Conservation (phyloP, 306 rosid species). For the Phaseolus lunatus region DNA sequence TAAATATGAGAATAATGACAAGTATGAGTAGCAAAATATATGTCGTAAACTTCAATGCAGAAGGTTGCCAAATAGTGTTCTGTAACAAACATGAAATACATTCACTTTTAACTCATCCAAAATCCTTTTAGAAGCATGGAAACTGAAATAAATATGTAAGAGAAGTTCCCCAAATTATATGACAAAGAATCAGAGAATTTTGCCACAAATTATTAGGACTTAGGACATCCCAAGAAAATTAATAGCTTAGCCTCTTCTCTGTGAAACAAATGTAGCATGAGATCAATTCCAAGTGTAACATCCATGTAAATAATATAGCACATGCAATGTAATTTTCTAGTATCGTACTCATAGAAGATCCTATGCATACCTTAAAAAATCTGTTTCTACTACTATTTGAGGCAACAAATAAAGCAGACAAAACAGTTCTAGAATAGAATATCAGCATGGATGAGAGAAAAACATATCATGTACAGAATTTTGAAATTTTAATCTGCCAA, state of each 20-base stretch:
- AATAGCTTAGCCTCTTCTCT: constrained; percentile 8
- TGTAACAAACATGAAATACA: not conserved
- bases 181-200: not conserved
- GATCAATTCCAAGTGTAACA: constrained; percentile 25
- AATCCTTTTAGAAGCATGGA: constrained; percentile 7
- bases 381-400: not conserved
- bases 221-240: not conserved
- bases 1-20: constrained; percentile 5
- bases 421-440: not conserved
- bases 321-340: not conserved
- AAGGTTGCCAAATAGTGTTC: constrained; percentile 10
- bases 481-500: constrained; percentile 1
- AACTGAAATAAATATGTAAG: constrained; percentile 13
- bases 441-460: constrained; percentile 25
- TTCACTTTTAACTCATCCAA: constrained; percentile 26
- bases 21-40: constrained; percentile 8
- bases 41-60: not conserved
- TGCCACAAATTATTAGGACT: not conserved
- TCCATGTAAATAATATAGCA: not conserved
- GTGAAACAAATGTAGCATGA: constrained; percentile 28
- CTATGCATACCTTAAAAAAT: not conserved
- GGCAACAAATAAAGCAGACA: constrained; percentile 27
- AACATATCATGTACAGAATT: not conserved
- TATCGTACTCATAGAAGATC: not conserved
- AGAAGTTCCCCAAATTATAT: constrained; percentile 18